phyloP scores from a whole-genome alignment of 2,329 filamentous ascomycete species.

The Hymenoscyphus scutula region DNA sequence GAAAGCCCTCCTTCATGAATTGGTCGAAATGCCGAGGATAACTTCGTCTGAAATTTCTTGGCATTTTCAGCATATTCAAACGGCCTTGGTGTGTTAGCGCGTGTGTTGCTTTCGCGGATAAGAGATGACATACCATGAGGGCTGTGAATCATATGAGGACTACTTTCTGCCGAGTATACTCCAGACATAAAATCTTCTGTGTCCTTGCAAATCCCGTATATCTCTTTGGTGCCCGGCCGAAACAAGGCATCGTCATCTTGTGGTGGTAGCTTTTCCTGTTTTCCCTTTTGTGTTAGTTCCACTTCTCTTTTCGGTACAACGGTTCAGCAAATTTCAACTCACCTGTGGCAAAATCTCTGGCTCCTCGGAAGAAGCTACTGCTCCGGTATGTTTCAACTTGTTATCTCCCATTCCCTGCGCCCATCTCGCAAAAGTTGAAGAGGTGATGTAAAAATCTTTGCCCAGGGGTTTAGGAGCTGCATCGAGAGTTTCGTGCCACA shows the following conservation, averaged over 20 bases:
- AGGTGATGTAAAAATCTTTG: background rate
- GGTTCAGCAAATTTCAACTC: background rate
- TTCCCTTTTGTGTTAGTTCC: background rate
- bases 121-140: background rate
- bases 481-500: background rate
- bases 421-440: background rate
- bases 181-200: background rate
- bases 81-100: background rate
- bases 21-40: constrained; percentile 4
- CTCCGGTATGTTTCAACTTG: background rate
- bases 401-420: background rate
- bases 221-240: background rate
- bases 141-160: background rate
- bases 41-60: constrained; percentile 13
- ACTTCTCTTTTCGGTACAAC: background rate
- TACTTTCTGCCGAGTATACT: background rate
- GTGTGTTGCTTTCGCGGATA: background rate
- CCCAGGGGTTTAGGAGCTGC: background rate
- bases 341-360: background rate
- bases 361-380: background rate
- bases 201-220: background rate
- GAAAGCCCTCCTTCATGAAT: background rate
- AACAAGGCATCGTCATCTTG: background rate
- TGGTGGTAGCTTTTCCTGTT: background rate
- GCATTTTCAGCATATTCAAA: constrained; percentile 11